Percentiles rank a stretch among this genome's conserved stretches.
These are phyloP conservation scores for Plenodomus biglobosus DNA, from an alignment of 2,329 filamentous ascomycete genomes.

Conservation along the genomic window DNA sequence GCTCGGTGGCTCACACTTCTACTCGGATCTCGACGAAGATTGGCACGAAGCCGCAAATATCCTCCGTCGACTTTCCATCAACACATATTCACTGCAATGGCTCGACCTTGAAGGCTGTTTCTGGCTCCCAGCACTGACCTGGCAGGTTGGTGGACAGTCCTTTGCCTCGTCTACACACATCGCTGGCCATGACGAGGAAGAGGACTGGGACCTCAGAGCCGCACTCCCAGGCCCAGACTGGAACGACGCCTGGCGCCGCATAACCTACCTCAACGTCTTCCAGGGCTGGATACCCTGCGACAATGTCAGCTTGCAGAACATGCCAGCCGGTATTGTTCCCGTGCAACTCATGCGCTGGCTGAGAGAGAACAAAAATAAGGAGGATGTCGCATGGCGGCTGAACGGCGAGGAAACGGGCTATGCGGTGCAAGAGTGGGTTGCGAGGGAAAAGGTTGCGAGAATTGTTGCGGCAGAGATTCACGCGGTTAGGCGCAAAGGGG, in stretches of 20 bases:
- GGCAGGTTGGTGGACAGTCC: slow-evolving; percentile 21
- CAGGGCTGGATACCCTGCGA: slow-evolving; percentile 50
- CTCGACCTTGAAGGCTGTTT: slow-evolving; percentile 64
- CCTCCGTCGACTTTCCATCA: slow-evolving; percentile 57
- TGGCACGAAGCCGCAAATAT: slow-evolving; percentile 59
- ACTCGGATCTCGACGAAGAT: slow-evolving; percentile 57
- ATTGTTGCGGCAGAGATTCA: slow-evolving; percentile 38
- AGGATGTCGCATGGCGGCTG: slow-evolving; percentile 20
- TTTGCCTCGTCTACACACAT: slow-evolving; percentile 1
- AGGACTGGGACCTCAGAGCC: slow-evolving; percentile 12
- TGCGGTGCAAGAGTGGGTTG: slow-evolving; percentile 41
- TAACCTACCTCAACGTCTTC: slow-evolving; percentile 46
- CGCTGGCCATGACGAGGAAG: slow-evolving; percentile 3
- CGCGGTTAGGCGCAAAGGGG: slow-evolving; percentile 20
- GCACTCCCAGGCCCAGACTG: slow-evolving; percentile 38
- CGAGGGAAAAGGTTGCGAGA: slow-evolving; percentile 42
- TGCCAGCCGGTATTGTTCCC: slow-evolving; percentile 41
- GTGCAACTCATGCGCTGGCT: slow-evolving; percentile 41
- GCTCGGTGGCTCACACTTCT: slow-evolving; percentile 56
- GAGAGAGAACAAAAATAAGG: slow-evolving; percentile 32
- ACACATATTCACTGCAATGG: slow-evolving; percentile 62
- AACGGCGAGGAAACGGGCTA: slow-evolving; percentile 20
- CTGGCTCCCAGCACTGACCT: slow-evolving; percentile 58
- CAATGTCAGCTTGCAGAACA: slow-evolving; percentile 28
- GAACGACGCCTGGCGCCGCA: slow-evolving; percentile 48